Percentiles rank a stretch among this genome's conserved stretches.
Evolutionary conservation across 2,329 filamentous ascomycete genomes (phyloP).

Genomic region (Massarina eburnea): DNA sequence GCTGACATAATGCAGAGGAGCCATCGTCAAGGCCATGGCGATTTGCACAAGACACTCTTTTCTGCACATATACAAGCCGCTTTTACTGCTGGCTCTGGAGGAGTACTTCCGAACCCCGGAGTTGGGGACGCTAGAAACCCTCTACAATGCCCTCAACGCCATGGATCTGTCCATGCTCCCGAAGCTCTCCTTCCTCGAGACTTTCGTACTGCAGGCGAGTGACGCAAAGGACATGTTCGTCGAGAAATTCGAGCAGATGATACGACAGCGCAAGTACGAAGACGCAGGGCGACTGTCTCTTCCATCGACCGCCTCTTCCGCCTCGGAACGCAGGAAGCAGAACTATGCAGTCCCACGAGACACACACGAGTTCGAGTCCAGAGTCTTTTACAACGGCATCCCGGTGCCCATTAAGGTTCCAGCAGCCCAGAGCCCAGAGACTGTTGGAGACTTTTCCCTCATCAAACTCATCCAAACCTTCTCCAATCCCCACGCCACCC

Average conservation of each 20-base stretch:
- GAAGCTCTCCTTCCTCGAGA: slow-evolving; percentile 77
- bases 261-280: slow-evolving; percentile 75
- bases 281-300: slow-evolving; percentile 49
- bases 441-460: slow-evolving; percentile 94
- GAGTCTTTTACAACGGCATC: slow-evolving; percentile 93
- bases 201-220: slow-evolving; percentile 81
- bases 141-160: slow-evolving; percentile 90
- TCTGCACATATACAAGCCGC: slow-evolving; percentile 97
- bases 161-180: slow-evolving; percentile 98
- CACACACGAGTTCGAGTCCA: slow-evolving; percentile 96
- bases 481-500: slow-evolving; percentile 76
- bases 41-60: slow-evolving; percentile 98
- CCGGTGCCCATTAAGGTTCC: slow-evolving; percentile 97
- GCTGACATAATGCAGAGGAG: slow-evolving; percentile 62
- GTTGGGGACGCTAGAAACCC: slow-evolving; percentile 79
- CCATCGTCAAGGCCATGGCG: slow-evolving; percentile 96
- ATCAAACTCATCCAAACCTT: slow-evolving; percentile 98
- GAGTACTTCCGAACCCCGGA: slow-evolving; percentile 95
- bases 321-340: slow-evolving; percentile 53
- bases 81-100: slow-evolving; percentile 86
- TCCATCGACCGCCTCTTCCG: slow-evolving; percentile 35
- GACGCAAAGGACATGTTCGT: slow-evolving; percentile 96
- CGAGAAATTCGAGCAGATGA: slow-evolving; percentile 96
- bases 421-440: slow-evolving; percentile 89
- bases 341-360: slow-evolving; percentile 82